Conservation (phyloP, 192 early-diverging fungal species). For the Coemansia interrupta region DNA sequence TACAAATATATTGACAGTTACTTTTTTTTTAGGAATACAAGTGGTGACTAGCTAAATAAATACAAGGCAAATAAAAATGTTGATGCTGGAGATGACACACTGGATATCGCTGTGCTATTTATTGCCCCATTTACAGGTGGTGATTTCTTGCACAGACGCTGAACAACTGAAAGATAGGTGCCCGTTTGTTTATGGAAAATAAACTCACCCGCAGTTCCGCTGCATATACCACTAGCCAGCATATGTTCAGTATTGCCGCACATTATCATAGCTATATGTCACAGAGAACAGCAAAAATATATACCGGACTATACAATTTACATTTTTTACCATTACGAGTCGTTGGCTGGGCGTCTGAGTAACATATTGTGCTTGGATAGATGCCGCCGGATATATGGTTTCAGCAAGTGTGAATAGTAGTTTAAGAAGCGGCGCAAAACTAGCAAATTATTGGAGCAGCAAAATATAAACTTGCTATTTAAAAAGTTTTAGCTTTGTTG, state of each 20-base stretch:
- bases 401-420: not conserved
- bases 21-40: no score
- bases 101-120: no score
- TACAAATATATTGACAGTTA: no score
- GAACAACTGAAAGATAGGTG: not conserved
- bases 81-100: no score
- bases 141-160: not conserved
- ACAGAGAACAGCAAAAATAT: slow-evolving; percentile 40
- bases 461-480: no score
- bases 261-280: slow-evolving; percentile 55
- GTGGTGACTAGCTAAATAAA: no score
- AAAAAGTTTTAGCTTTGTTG: no score
- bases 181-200: not conserved
- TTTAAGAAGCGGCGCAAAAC: slow-evolving; percentile 5
- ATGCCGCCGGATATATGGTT: slow-evolving; percentile 1
- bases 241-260: slow-evolving; percentile 1
- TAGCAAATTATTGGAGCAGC: not conserved
- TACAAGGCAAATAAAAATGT: no score
- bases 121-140: no score
- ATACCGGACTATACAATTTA: slow-evolving; percentile 33
- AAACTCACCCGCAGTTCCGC: not conserved
- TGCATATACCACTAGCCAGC: not conserved
- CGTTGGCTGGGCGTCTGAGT: not conserved
- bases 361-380: not conserved
- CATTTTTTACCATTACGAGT: slow-evolving; percentile 18